These are phyloP conservation scores for Pleoardoris graminearum DNA, from an alignment of 2,329 filamentous ascomycete species.

Conservation along the genomic window DNA sequence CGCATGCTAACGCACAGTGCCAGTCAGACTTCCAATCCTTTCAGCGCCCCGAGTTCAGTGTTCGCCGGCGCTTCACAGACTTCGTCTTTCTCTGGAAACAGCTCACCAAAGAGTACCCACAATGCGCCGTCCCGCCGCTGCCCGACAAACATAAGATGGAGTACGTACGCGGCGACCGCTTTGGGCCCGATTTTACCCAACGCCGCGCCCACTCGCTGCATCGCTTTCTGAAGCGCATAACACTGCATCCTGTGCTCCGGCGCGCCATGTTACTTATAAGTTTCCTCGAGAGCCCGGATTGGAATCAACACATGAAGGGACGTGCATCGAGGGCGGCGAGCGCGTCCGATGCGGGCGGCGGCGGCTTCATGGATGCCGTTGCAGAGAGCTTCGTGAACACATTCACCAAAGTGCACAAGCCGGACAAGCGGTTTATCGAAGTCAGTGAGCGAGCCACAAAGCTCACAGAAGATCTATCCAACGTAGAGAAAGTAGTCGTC, in stretches of 20 bases:
- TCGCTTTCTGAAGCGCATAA: slow-evolving; percentile 83
- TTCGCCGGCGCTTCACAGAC: slow-evolving; percentile 93
- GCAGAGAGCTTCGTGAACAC: slow-evolving; percentile 97
- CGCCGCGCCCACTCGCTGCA: slow-evolving; percentile 87
- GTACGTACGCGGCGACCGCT: slow-evolving; percentile 94
- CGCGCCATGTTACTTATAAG: slow-evolving; percentile 79
- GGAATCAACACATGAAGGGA: slow-evolving; percentile 93
- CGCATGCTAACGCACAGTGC: slow-evolving; percentile 7
- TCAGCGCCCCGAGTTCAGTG: slow-evolving; percentile 74
- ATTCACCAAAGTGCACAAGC: slow-evolving; percentile 94
- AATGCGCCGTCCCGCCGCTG: slow-evolving; percentile 88
- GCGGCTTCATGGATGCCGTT: slow-evolving; percentile 89
- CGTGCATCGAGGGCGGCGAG: slow-evolving; percentile 67
- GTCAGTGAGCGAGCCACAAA: slow-evolving; percentile 92
- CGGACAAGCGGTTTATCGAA: slow-evolving; percentile 91
- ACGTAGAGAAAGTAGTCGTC: slow-evolving; percentile 95
- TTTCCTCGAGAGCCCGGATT: slow-evolving; percentile 91
- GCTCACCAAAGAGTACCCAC: slow-evolving; percentile 82
- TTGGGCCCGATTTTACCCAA: slow-evolving; percentile 87
- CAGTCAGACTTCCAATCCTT: slow-evolving; percentile 95
- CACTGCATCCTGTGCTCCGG: slow-evolving; percentile 85
- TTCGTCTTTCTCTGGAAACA: slow-evolving; percentile 96
- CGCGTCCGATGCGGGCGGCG: slow-evolving; percentile 48
- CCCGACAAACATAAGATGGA: slow-evolving; percentile 99
- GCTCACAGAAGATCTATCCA: slow-evolving; percentile 83